Evolutionary conservation across 768 basidiomycete species (phyloP).

Genomic region (Tulasnella sp.): DNA sequence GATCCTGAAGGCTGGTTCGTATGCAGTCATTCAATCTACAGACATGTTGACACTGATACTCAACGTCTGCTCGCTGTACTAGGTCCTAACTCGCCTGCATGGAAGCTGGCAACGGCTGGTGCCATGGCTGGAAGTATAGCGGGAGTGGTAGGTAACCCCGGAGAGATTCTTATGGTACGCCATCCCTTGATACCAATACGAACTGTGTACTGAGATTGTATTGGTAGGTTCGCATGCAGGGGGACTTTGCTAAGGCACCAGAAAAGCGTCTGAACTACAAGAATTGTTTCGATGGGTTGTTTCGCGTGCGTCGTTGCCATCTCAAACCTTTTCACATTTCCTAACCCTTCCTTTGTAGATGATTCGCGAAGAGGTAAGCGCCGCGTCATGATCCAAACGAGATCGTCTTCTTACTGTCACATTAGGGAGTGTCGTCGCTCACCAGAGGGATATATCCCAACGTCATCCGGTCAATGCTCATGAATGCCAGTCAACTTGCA

Average conservation of each 20-base stretch:
- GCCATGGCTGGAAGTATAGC: constrained; percentile 84
- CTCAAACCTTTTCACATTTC: background rate
- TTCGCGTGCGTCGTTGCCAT: constrained; percentile 44
- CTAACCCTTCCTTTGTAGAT: constrained; percentile 42
- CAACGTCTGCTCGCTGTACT: constrained; percentile 2
- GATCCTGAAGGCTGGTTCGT: constrained; percentile 50
- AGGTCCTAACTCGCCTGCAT: constrained; percentile 60
- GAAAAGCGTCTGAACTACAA: constrained; percentile 87
- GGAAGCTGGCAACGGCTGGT: constrained; percentile 71
- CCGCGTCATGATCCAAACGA: too few species aligned
- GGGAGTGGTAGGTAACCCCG: constrained; percentile 81
- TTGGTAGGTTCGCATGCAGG: constrained; percentile 64
- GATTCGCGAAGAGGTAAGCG: constrained; percentile 57
- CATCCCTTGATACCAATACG: constrained; percentile 52
- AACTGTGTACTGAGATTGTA: too few species aligned
- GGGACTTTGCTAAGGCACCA: constrained; percentile 78
- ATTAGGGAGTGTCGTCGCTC: constrained; percentile 56
- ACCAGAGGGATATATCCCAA: constrained; percentile 72
- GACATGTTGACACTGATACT: background rate
- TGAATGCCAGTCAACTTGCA: constrained; percentile 88
- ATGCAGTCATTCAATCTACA: background rate
- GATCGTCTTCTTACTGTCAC: too few species aligned
- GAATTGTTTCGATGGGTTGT: constrained; percentile 79
- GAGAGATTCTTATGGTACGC: constrained; percentile 35
- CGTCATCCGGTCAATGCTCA: constrained; percentile 71